phyloP scores from a whole-genome alignment of 192 early-diverging fungal species.

The Entomortierella chlamydospora region DNA sequence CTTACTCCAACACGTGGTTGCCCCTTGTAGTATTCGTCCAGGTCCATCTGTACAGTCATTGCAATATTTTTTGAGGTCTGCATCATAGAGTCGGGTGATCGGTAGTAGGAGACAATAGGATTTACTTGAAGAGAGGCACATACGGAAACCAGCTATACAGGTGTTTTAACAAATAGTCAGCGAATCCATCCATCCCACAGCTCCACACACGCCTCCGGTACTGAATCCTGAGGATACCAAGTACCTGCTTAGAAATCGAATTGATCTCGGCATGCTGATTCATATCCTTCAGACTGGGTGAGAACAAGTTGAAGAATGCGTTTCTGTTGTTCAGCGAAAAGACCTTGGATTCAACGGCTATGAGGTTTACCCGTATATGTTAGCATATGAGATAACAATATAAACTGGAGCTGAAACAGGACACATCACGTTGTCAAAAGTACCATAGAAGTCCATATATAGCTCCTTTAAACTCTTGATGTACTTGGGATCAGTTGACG shows the following conservation, averaged over 20 bases:
- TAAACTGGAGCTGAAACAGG: too few species aligned
- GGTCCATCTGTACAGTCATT: conserved; percentile 83
- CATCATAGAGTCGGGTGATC: conserved; percentile 75
- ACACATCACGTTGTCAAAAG: too few species aligned
- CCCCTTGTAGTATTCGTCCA: conserved; percentile 82
- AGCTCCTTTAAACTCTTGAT: conserved; percentile 83
- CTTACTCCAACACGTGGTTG: conserved; percentile 73
- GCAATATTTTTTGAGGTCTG: conserved; percentile 80
- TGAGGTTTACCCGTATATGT: conserved; percentile 1
- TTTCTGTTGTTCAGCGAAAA: conserved; percentile 34
- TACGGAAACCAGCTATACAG: conserved; percentile 81
- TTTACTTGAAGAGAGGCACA: conserved; percentile 90
- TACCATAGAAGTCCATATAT: conserved; percentile 87
- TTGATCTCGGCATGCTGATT: conserved; percentile 40
- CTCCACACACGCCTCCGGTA: background rate
- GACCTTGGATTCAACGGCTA: conserved; percentile 45
- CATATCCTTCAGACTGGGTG: conserved; percentile 18
- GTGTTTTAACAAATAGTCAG: conserved; percentile 6
- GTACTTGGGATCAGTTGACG: conserved; percentile 65
- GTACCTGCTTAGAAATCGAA: conserved; percentile 45
- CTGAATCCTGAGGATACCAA: conserved; percentile 61
- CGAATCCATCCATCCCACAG: background rate
- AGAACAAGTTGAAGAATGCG: conserved; percentile 52
- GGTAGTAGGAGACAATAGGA: conserved; percentile 93
- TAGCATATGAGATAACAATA: background rate